Evolutionary conservation across 106 monocot species (phyloP), one percentile per base, ranked within the genome.

Genomic region (Dendrobium huoshanense): DNA sequence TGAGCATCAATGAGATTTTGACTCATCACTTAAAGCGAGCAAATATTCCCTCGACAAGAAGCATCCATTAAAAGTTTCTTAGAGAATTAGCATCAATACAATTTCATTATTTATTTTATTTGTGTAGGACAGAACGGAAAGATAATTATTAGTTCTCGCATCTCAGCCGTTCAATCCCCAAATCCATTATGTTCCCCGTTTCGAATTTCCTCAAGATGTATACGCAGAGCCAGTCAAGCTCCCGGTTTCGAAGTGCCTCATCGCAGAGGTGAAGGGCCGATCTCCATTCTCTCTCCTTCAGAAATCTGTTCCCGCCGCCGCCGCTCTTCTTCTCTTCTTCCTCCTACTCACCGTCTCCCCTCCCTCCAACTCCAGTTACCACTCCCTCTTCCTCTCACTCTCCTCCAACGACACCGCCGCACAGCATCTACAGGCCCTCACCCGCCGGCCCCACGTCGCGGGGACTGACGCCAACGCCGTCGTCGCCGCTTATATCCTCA

Each of bases 401-500:
- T 45, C 84, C 80, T 79, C 83, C 80, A 92, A 92, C 84, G 49
- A 78, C 79, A 88, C 88, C 75, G 85, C 73, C 80, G 79, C 90
- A 67, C 78, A 49, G 65, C 92, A 92, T 79, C 83, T 90, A 74
- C 83, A 41, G 25, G 82, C 90, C 80, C 87, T 88, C 81, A 90
- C 90, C 59, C 76, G 44, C 77, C 95, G 79, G 78, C 90, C 88
- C 29, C 92, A 92, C 79, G 55, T 84, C 79, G 85, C 95, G 79
- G 78, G 85, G 9, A 64, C 95, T 81, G 68, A 80, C 2, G 49
- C 89, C 82, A 65, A 85, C 85, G 59, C 84, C 54, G 79, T 15
- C n/a, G 65, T 79, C 33, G 83, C 88, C 25, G 68, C 72, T 59
- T 81, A 88, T 80, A 85, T 87, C 72, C 27, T 76, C 81, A 24